phyloP scores from a whole-genome alignment of 805 yeast genomes.

The Candida pini region DNA sequence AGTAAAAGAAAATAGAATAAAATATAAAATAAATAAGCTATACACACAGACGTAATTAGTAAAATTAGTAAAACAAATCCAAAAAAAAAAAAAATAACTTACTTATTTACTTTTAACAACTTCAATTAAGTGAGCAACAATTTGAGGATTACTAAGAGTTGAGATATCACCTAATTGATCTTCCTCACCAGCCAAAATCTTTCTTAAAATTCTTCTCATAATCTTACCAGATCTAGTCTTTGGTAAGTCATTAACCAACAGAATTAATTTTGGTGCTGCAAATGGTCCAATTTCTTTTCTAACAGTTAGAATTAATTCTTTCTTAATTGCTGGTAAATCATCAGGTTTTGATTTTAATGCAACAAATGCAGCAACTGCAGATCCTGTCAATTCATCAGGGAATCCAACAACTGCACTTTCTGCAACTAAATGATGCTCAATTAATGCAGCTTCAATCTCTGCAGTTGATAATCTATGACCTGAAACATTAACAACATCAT shows the following conservation, averaged over 20 bases:
- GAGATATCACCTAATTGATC: constrained; percentile 78
- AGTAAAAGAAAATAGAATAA: too few relatives aligned
- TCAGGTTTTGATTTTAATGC: constrained; percentile 60
- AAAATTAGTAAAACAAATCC: background rate
- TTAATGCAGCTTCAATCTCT: constrained; percentile 90
- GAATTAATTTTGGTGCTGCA: constrained; percentile 75
- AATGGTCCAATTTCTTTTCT: constrained; percentile 80
- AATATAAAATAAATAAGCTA: too few relatives aligned
- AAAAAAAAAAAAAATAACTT: constrained; percentile 1
- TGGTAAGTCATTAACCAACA: constrained; percentile 72
- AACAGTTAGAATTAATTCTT: constrained; percentile 61
- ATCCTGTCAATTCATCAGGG: constrained; percentile 93
- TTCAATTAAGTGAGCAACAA: constrained; percentile 61
- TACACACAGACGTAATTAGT: too few relatives aligned
- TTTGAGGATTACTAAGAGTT: constrained; percentile 70
- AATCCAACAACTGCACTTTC: constrained; percentile 98
- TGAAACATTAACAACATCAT: constrained; percentile 95
- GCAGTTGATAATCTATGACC: constrained; percentile 99
- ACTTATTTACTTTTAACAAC: constrained; percentile 32
- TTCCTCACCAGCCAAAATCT: constrained; percentile 67
- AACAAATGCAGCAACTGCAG: constrained; percentile 94
- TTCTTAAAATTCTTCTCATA: constrained; percentile 81
- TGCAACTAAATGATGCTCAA: constrained; percentile 72
- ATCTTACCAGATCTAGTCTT: constrained; percentile 84
- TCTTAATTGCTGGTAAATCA: constrained; percentile 50